Evolutionary conservation across 768 basidiomycete genomes (phyloP).

Genomic region (Xerocomellus amylosporus): DNA sequence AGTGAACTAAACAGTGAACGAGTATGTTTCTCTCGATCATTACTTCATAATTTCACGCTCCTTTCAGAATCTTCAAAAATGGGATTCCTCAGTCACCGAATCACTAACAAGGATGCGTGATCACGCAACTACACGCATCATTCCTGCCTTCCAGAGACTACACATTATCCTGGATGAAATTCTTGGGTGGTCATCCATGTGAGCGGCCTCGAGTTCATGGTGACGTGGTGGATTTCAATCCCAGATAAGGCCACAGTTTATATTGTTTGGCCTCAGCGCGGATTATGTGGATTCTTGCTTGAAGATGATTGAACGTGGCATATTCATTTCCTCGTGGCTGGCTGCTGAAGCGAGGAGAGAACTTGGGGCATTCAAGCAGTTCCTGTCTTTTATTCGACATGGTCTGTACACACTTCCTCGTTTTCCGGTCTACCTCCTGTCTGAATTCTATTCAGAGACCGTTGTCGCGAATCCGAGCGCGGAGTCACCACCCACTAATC

Average conservation of each 20-base stretch:
- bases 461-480: conserved; percentile 48
- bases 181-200: conserved; percentile 76
- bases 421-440: conserved; percentile 11
- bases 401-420: conserved; percentile 44
- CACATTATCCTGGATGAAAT: conserved; percentile 76
- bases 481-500: conserved; percentile 44
- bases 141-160: conserved; percentile 73
- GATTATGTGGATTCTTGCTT: conserved; percentile 53
- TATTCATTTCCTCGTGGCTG: conserved; percentile 67
- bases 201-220: conserved; percentile 28
- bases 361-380: conserved; percentile 70
- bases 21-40: conserved; percentile 40
- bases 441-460: conserved; percentile 39
- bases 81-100: conserved; percentile 73
- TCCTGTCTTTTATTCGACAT: conserved; percentile 72
- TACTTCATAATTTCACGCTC: conserved; percentile 18
- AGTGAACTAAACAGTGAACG: conserved; percentile 80
- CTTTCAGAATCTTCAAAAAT: conserved; percentile 71
- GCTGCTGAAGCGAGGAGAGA: conserved; percentile 65
- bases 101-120: conserved; percentile 72
- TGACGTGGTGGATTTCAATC: conserved; percentile 8
- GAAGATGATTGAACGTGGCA: conserved; percentile 50
- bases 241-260: conserved; percentile 52
- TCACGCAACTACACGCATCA: conserved; percentile 63
- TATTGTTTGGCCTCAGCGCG: conserved; percentile 50